Percentiles rank a stretch among this genome's conserved stretches.
phyloP scores from a whole-genome alignment of 2,329 filamentous ascomycete species.

The Neocucurbitaria cava region DNA sequence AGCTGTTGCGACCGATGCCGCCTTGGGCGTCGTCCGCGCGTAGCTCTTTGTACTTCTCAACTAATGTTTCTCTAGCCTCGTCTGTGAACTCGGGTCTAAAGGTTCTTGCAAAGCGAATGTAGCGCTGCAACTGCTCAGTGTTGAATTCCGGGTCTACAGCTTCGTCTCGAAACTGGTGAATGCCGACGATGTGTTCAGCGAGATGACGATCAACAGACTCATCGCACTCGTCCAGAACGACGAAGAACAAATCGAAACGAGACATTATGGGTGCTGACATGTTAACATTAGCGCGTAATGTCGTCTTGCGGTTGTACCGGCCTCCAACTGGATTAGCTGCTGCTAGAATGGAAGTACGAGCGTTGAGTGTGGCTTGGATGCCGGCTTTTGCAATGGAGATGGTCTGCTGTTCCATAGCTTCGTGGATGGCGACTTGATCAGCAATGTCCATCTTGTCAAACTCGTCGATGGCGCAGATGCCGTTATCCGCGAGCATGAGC shows the following conservation, averaged over 20 bases:
- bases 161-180: constrained; percentile 91
- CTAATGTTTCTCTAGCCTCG: constrained; percentile 83
- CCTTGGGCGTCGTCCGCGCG: constrained; percentile 92
- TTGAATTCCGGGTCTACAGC: constrained; percentile 92
- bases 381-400: constrained; percentile 99
- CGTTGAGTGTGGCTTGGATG: constrained; percentile 96
- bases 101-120: constrained; percentile 93
- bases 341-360: constrained; percentile 91
- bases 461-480: constrained; percentile 97
- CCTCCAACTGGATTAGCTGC: constrained; percentile 96
- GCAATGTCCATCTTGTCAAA: constrained; percentile 99
- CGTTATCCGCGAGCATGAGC: constrained; percentile 95
- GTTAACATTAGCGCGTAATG: constrained; percentile 93
- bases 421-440: constrained; percentile 98
- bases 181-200: constrained; percentile 90
- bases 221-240: constrained; percentile 96
- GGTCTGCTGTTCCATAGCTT: constrained; percentile 99
- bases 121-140: constrained; percentile 94
- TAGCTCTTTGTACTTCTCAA: constrained; percentile 94
- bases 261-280: constrained; percentile 99
- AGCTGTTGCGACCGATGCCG: constrained; percentile 91
- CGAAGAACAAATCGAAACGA: constrained; percentile 98
- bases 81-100: constrained; percentile 93
- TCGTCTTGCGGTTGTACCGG: constrained; percentile 96
- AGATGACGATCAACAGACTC: constrained; percentile 89